These are phyloP conservation scores for Stentor roeselii DNA, from an alignment of 73 alveolate genomes.

Conservation along the genomic window DNA sequence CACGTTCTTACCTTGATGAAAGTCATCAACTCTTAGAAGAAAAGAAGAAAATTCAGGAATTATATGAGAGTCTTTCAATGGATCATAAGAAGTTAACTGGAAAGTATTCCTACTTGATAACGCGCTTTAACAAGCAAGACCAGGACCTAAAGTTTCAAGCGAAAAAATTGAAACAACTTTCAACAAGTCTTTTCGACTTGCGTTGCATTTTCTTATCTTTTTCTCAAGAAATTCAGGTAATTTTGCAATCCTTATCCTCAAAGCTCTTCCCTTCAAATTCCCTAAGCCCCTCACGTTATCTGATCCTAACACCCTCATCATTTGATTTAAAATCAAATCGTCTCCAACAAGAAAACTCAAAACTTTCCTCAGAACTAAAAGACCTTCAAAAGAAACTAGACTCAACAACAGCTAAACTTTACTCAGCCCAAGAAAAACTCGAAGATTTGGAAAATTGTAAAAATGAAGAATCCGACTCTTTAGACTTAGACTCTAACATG, in stretches of 20 bases:
- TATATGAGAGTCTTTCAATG: neutral
- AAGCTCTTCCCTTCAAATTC: neutral
- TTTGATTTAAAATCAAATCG: no score
- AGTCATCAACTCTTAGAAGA: neutral
- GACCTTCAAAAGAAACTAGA: neutral
- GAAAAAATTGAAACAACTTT: no score
- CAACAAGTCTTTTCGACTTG: neutral
- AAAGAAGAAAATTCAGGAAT: neutral
- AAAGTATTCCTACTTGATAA: neutral
- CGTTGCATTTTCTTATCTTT: neutral
- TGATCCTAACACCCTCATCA: neutral
- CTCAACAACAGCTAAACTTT: neutral
- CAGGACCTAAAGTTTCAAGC: neutral
- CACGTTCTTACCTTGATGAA: neutral
- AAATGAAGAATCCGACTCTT: neutral
- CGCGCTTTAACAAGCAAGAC: neutral
- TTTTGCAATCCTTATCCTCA: neutral
- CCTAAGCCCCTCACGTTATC: no score
- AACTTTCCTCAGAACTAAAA: no score
- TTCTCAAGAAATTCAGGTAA: neutral
- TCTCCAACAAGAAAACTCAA: no score
- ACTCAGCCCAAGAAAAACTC: no score
- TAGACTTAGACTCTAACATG: neutral
- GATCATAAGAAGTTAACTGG: neutral
- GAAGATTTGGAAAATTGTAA: neutral